Evolutionary conservation across 192 early-diverging fungal species (phyloP), one percentile per base, ranked within the genome.

Genomic region (Linnemannia hyalina): DNA sequence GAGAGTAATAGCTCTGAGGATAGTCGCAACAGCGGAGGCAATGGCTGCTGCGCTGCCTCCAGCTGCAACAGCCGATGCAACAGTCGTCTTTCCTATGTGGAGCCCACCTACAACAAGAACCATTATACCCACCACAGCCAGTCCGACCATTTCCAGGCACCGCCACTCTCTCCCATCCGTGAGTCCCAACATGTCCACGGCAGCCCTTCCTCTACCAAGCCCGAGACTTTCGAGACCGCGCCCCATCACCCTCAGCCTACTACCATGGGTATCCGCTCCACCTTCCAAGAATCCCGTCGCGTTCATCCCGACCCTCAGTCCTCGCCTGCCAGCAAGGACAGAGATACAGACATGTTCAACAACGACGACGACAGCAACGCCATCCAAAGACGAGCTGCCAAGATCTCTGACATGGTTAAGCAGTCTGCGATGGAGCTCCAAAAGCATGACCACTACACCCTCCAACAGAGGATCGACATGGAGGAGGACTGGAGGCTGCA

Each of bases 401-500:
- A 76, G n/a, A 47, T 83, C 42, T 83, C 82, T 8, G 40, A 60
- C 16, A 63, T 20, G 23, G 82, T 76, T 23, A 47, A 74, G 20
- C 82, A 78, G 36, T 78, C 73, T 0, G 82, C 82, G 0, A 41
- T 52, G 20, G 76, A 75, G 41, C 77, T 83, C 4, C 82, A 83
- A 23, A 83, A 83, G 52, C 82, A 70, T 10, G 82, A 83, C 41
- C 60, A 83, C 20, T 75, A 41, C 22, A 83, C 82, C 16, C 74
- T 83, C 16, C 70, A 78, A 32, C 57, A 83, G 32, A 72, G 82
- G 29, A 60, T 83, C 8, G 71, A 69, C 36, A 65, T 83, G 72
- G 82, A 83, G 65, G 82, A 83, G 60, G 76, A 78, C 29, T 83
- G 82, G 82, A 72, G 82, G 47, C 13, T 83, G 63, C 70, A 83